Percentiles rank a stretch among this genome's conserved stretches.
phyloP scores from a whole-genome alignment of 2,329 filamentous ascomycete genomes.

The Neopestalotiopsis sp. region DNA sequence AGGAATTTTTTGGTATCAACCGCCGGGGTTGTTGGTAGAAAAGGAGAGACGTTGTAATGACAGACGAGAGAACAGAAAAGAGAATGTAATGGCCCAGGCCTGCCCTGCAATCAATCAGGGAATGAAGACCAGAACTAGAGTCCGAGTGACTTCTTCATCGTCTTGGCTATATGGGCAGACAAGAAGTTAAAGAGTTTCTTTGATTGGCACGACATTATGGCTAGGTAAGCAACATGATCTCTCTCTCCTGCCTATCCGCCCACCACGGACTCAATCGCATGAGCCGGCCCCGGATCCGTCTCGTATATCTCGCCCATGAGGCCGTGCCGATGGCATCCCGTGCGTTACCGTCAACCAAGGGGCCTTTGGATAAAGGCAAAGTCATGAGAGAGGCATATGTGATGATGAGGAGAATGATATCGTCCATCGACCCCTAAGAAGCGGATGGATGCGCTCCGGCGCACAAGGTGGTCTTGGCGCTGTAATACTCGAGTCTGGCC shows the following conservation, averaged over 20 bases:
- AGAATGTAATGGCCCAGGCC: conserved; percentile 13
- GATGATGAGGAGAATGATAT: conserved; percentile 4
- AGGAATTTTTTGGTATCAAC: background rate
- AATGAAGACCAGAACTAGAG: background rate
- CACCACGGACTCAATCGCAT: conserved; percentile 9
- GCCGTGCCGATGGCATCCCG: conserved; percentile 10
- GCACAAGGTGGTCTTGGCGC: conserved; percentile 4
- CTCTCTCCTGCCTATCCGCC: too few species aligned
- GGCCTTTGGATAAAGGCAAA: background rate
- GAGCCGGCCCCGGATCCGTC: conserved; percentile 15
- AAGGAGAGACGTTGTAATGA: conserved; percentile 11
- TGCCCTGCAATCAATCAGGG: conserved; percentile 9
- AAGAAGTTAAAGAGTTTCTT: background rate
- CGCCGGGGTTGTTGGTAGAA: conserved; percentile 10
- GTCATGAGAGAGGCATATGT: conserved; percentile 5
- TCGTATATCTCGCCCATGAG: conserved; percentile 8
- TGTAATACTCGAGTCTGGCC: conserved; percentile 15
- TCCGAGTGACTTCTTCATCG: background rate
- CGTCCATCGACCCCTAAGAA: background rate
- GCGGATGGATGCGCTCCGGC: conserved; percentile 3
- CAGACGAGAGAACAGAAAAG: background rate
- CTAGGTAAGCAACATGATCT: background rate
- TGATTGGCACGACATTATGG: background rate
- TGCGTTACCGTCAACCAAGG: background rate
- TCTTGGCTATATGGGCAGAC: conserved; percentile 3